Percentiles rank a stretch among this genome's conserved stretches.
phyloP scores from a whole-genome alignment of 495 filamentous ascomycete genomes.

The Alectoria sarmentosa region DNA sequence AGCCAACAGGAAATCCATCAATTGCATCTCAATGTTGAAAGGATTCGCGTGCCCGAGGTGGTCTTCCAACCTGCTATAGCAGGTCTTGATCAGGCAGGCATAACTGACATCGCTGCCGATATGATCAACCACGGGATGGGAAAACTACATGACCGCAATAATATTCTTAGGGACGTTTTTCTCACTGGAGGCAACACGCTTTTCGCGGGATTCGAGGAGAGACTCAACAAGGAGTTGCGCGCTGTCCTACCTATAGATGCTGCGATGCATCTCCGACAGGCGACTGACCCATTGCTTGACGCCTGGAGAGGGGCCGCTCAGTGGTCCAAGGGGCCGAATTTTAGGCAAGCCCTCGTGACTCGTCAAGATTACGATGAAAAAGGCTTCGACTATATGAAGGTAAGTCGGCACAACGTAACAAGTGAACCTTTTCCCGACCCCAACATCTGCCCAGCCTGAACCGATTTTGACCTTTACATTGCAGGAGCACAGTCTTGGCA shows the following conservation, averaged over 20 bases:
- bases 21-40: conserved; percentile 91
- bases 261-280: conserved; percentile 57
- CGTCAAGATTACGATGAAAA: conserved; percentile 78
- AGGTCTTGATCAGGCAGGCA: conserved; percentile 87
- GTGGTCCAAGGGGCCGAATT: conserved; percentile 49
- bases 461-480: conserved; percentile 13
- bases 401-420: conserved; percentile 34
- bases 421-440: background rate
- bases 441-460: background rate
- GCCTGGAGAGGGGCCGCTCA: conserved; percentile 88
- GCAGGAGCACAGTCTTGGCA: conserved; percentile 78
- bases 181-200: conserved; percentile 88
- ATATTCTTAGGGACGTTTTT: conserved; percentile 79
- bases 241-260: conserved; percentile 64
- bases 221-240: conserved; percentile 63
- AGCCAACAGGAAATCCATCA: conserved; percentile 77
- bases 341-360: conserved; percentile 44
- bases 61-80: conserved; percentile 94
- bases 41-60: conserved; percentile 92
- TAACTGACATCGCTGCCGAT: conserved; percentile 81
- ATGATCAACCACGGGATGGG: conserved; percentile 75
- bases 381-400: conserved; percentile 80
- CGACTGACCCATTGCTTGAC: conserved; percentile 69
- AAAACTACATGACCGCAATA: conserved; percentile 47
- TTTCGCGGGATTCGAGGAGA: conserved; percentile 80